phyloP scores from a whole-genome alignment of 129 eudicot genomes.

The Gnaphalium uliginosum region DNA sequence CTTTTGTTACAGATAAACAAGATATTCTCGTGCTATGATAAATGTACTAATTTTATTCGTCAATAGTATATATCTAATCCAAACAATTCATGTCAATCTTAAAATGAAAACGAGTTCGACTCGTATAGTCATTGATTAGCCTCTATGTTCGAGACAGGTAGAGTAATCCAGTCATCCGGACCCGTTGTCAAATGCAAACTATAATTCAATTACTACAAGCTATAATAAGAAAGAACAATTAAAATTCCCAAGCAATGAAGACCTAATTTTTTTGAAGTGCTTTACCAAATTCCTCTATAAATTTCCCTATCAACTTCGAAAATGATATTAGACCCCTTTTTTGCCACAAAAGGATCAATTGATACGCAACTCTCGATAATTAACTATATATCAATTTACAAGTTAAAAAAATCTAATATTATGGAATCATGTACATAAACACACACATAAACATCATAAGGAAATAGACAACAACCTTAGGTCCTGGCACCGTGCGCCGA shows the following conservation, averaged over 20 bases:
- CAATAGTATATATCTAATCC: neutral
- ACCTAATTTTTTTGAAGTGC: conserved; percentile 4
- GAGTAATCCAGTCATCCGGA: neutral
- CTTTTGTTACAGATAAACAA: conserved; percentile 6
- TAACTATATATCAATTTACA: conserved; percentile 1
- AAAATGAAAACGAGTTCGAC: conserved; percentile 13
- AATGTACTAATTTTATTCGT: neutral
- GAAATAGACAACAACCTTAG: conserved; percentile 52
- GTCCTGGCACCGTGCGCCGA: conserved; percentile 65
- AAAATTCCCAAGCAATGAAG: neutral
- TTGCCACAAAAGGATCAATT: conserved; percentile 6
- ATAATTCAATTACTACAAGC: conserved; percentile 5
- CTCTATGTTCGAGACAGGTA: conserved; percentile 8
- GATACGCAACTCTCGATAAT: neutral
- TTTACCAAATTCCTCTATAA: conserved; percentile 9
- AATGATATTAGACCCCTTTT: neutral
- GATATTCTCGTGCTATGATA: neutral
- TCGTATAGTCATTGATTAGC: conserved; percentile 13
- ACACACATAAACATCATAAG: neutral
- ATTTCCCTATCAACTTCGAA: neutral
- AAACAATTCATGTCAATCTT: conserved; percentile 1
- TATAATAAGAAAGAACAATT: neutral
- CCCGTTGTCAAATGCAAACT: neutral
- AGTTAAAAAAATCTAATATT: conserved; percentile 10
- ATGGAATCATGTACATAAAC: neutral